phyloP scores from a whole-genome alignment of 2,329 filamentous ascomycete species.

The Xylaria sp. region DNA sequence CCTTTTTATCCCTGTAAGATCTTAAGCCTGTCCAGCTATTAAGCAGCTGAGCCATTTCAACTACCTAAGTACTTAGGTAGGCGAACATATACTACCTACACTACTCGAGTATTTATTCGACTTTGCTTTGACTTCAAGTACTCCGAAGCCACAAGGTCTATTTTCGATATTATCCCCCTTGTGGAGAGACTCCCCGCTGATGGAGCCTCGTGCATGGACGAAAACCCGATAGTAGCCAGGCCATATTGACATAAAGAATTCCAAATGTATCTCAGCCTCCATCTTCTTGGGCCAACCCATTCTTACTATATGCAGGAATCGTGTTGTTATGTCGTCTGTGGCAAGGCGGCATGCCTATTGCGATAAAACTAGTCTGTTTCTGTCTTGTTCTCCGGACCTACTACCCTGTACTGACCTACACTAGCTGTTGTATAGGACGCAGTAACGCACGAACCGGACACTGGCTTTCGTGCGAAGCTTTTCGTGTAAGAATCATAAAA shows the following conservation, averaged over 20 bases:
- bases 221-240: background rate
- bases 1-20: too few relatives aligned
- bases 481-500: background rate
- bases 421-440: background rate
- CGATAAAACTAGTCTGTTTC: background rate
- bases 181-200: background rate
- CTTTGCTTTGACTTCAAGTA: too few relatives aligned
- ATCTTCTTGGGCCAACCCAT: constrained; percentile 3
- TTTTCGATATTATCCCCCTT: background rate
- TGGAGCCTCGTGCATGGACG: background rate
- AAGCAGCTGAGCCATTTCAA: too few relatives aligned
- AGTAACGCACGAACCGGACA: background rate
- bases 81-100: too few relatives aligned
- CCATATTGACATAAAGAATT: constrained; percentile 1
- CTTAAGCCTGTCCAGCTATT: too few relatives aligned
- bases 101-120: too few relatives aligned
- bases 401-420: background rate
- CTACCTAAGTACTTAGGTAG: too few relatives aligned
- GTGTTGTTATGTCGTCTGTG: background rate
- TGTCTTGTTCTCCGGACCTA: background rate
- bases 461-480: background rate
- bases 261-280: background rate
- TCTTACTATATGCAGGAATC: background rate
- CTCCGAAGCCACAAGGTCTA: too few relatives aligned
- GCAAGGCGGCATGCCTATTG: background rate